phyloP scores from a whole-genome alignment of 176 grass and related monocot species.

The Luzula sylvatica region DNA sequence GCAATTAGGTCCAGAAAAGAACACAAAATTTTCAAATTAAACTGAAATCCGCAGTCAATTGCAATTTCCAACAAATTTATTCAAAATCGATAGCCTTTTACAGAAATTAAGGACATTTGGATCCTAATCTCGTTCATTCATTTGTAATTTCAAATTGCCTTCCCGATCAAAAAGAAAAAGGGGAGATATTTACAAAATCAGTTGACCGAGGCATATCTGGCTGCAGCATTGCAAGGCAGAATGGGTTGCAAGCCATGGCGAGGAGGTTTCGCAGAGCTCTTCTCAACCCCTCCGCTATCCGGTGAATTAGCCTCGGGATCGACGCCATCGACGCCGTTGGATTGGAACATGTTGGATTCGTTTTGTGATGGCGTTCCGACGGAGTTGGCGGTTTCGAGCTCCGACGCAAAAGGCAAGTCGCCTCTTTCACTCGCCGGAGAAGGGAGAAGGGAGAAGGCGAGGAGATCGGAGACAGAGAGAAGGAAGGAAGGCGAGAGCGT shows the following conservation, averaged over 20 bases:
- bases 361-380: too few species aligned
- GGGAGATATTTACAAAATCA: constrained; percentile 36
- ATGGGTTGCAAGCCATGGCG: constrained; percentile 58
- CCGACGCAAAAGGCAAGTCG: too few species aligned
- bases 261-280: constrained; percentile 49
- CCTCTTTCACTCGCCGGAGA: too few species aligned
- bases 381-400: too few species aligned
- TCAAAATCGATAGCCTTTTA: background rate
- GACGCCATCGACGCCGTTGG: constrained; percentile 27
- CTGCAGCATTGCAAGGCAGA: constrained; percentile 52
- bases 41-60: too few species aligned
- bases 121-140: background rate
- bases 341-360: too few species aligned
- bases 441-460: too few species aligned
- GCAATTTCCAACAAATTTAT: too few species aligned
- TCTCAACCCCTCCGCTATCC: constrained; percentile 19
- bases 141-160: background rate
- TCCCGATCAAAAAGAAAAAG: background rate
- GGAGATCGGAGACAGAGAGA: too few species aligned
- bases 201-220: constrained; percentile 45
- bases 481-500: too few species aligned
- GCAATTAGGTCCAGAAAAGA: too few species aligned
- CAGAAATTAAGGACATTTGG: background rate
- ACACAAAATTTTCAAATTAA: too few species aligned
- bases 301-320: background rate